Base-by-base conservation (phyloP, 2,329 filamentous ascomycete genomes). In the Sporothrix variecibatus region DNA sequence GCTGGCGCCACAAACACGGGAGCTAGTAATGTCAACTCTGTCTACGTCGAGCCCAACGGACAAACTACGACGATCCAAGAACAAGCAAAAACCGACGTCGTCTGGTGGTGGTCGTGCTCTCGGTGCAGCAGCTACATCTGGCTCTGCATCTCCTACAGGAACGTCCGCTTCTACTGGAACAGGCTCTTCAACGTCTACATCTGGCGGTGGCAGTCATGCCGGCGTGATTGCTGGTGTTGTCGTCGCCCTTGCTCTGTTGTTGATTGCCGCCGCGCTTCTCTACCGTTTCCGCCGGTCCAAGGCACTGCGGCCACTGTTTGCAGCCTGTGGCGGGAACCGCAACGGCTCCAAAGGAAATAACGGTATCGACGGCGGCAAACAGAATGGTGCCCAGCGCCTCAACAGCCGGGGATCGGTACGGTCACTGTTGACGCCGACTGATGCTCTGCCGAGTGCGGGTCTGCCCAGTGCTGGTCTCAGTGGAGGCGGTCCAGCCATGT, bases 401-500 rank as follows among this genome's bases (percentile, higher is more conserved):
- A 7, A n/a, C 62, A 56, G 60, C 15, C 62, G 17, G 8, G 34
- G 28, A 6, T 72, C 71, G n/a, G 60, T 68, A 12, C n/a, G 17
- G 8, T 72, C 72, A 2, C 53, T 53, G 38, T 23, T 73, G 53
- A 58, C 73, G 38, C 73, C 84, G 82, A 70, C 84, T 80, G 4
- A 90, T 85, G 28, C 89, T 78, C n/a, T 49, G 8, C 64, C 64
- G 12, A 49, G 38, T 43, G 23, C 9, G 6, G 64, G 64, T 26
- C 26, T 26, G 5, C 11, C 26, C 23, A 12, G 15, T 15, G 67
- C 80, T 95, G 0, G 94, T 97, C 17, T 49, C 40, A 7, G 26
- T 15, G 53, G 49, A 64, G 51, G 43, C 53, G 58, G 23, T 70
- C 46, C 68, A 34, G 56, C 64, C 64, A 60, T 68, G 46, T 6